Evolutionary conservation across 2,329 filamentous ascomycete genomes (phyloP).

Genomic region (Penicillium sp.): DNA sequence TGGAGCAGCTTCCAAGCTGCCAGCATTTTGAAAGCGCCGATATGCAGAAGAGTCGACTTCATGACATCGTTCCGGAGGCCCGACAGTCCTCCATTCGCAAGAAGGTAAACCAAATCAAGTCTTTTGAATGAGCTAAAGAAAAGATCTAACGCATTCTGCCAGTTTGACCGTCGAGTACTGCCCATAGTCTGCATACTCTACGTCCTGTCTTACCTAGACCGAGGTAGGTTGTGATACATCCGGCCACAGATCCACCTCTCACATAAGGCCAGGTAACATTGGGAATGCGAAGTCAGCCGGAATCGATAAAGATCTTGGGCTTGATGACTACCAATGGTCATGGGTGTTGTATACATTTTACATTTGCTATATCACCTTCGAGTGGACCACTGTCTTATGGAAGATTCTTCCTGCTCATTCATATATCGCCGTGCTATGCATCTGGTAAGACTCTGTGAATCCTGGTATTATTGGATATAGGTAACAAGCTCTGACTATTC

Average conservation of each 20-base stretch:
- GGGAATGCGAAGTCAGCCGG: constrained; percentile 33
- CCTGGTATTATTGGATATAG: not conserved
- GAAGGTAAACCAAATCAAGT: constrained; percentile 11
- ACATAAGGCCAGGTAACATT: constrained; percentile 14
- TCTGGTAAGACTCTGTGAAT: constrained; percentile 21
- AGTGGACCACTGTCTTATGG: constrained; percentile 32
- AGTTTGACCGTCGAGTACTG: constrained; percentile 28
- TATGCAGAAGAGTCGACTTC: not conserved
- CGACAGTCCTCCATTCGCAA: constrained; percentile 19
- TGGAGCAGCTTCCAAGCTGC: constrained; percentile 1
- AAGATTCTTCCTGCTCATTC: constrained; percentile 30
- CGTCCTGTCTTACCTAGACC: constrained; percentile 28
- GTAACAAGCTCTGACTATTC: not conserved
- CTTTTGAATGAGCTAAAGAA: not conserved
- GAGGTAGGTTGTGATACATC: constrained; percentile 17
- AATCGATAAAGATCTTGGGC: constrained; percentile 22
- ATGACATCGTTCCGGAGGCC: not conserved
- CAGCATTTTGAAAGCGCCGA: constrained; percentile 11
- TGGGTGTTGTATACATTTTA: constrained; percentile 33
- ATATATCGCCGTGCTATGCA: constrained; percentile 25
- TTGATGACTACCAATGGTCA: constrained; percentile 25
- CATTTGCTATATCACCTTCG: constrained; percentile 31
- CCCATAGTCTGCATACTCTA: constrained; percentile 31
- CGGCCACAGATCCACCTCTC: not conserved
- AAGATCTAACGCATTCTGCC: not conserved